phyloP scores from a whole-genome alignment of 1,139 yeast species.

The Sugiyamaella grinbergsii region DNA sequence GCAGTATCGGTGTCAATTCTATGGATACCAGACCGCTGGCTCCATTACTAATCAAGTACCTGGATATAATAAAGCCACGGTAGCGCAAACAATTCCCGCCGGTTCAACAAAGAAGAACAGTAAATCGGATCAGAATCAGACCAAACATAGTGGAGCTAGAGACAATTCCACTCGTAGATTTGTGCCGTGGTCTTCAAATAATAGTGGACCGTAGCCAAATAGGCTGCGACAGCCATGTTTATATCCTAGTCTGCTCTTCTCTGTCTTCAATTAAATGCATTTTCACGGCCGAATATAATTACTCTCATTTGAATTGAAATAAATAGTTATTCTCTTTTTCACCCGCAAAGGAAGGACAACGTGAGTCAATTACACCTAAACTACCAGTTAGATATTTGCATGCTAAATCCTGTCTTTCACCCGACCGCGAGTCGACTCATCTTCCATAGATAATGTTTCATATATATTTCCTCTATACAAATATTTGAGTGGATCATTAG shows the following conservation, averaged over 20 bases:
- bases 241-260: neutral
- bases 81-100: neutral
- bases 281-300: too few relatives aligned
- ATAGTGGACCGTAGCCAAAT: neutral
- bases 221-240: neutral
- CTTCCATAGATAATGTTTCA: too few relatives aligned
- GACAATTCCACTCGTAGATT: constrained; percentile 2
- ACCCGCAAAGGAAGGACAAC: neutral
- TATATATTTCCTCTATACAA: too few relatives aligned
- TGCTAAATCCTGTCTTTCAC: too few relatives aligned
- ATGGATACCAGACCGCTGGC: neutral
- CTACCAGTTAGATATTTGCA: too few relatives aligned
- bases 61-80: neutral
- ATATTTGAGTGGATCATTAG: too few relatives aligned
- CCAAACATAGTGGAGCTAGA: constrained; percentile 1
- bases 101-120: neutral
- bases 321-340: neutral
- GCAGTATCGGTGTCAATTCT: neutral
- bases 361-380: too few relatives aligned
- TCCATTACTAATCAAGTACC: neutral
- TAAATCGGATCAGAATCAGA: neutral
- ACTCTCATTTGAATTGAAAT: too few relatives aligned
- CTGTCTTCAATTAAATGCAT: too few relatives aligned
- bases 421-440: too few relatives aligned
- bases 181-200: constrained; percentile 4